These are phyloP conservation scores for Clonostachys solani DNA, from an alignment of 2,329 filamentous ascomycete genomes.

Conservation along the genomic window DNA sequence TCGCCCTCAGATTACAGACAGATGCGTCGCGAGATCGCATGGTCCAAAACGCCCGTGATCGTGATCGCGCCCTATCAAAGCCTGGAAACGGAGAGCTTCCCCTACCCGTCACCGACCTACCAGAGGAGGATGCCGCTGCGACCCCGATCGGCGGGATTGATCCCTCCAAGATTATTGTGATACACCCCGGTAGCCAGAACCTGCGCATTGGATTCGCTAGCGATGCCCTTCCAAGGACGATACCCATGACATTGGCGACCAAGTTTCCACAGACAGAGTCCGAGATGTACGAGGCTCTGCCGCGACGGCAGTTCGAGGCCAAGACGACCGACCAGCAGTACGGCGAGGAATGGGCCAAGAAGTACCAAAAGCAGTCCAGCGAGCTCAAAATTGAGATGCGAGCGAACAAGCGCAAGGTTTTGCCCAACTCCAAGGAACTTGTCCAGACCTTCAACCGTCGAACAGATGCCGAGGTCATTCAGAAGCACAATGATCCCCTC, in stretches of 20 bases:
- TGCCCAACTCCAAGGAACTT: constrained; percentile 96
- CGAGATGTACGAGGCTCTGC: constrained; percentile 76
- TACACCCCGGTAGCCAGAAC: constrained; percentile 95
- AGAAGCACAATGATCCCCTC: constrained; percentile 90
- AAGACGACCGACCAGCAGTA: constrained; percentile 73
- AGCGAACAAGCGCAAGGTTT: constrained; percentile 85
- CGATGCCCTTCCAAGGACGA: constrained; percentile 88
- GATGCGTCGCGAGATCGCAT: constrained; percentile 83
- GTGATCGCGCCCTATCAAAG: constrained; percentile 71
- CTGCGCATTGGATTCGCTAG: constrained; percentile 92
- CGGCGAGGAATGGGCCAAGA: constrained; percentile 73
- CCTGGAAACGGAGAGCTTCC: constrained; percentile 64
- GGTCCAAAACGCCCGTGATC: constrained; percentile 81
- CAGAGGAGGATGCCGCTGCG: constrained; percentile 49
- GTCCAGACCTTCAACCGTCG: constrained; percentile 92
- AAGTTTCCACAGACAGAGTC: constrained; percentile 76
- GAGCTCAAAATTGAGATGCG: constrained; percentile 91
- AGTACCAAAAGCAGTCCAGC: constrained; percentile 76
- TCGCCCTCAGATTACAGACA: constrained; percentile 81
- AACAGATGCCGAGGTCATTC: constrained; percentile 79
- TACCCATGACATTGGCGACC: constrained; percentile 88
- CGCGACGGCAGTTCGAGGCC: constrained; percentile 62
- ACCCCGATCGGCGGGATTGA: constrained; percentile 58
- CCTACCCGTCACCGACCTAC: constrained; percentile 54
- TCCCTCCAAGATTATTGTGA: constrained; percentile 87